Percentiles rank a stretch among this genome's conserved stretches.
Conservation (phyloP, 306 rosid genomes). For the Myrica gale region DNA sequence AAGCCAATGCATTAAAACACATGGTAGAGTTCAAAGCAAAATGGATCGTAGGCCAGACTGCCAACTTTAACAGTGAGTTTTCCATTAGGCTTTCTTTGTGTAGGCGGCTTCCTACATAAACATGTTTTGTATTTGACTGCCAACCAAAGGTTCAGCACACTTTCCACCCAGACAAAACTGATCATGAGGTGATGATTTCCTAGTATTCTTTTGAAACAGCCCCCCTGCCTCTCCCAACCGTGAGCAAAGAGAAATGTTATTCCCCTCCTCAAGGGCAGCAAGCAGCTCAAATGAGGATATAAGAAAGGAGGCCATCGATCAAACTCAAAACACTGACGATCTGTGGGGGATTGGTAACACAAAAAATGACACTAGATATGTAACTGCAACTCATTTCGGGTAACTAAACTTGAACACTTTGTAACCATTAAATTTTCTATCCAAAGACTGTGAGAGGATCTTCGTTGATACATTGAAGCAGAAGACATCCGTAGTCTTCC, state of each 20-base stretch:
- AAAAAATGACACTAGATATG: neutral
- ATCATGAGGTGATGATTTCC: neutral
- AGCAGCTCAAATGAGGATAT: neutral
- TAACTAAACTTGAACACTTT: neutral
- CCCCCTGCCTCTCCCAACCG: no score
- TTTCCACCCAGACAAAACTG: neutral
- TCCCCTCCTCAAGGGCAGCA: neutral
- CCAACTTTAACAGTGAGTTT: neutral
- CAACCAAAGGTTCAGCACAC: neutral
- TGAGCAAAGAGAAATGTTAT: neutral
- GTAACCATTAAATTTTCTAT: constrained; percentile 16
- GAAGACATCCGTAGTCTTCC: constrained; percentile 22
- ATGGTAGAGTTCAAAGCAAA: no score
- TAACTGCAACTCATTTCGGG: neutral
- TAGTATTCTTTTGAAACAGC: neutral
- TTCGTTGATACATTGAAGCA: constrained; percentile 27
- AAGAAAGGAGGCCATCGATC: neutral
- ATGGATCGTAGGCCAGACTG: no score
- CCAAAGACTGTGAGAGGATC: constrained; percentile 16
- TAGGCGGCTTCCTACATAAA: no score
- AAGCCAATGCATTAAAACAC: no score
- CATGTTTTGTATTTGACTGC: neutral
- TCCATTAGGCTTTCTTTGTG: neutral
- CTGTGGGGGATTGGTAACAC: neutral
- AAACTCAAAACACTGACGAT: neutral